Percentiles rank a stretch among this genome's conserved stretches.
Conservation (phyloP, 345 rosid species). For the Dimocarpus longan region DNA sequence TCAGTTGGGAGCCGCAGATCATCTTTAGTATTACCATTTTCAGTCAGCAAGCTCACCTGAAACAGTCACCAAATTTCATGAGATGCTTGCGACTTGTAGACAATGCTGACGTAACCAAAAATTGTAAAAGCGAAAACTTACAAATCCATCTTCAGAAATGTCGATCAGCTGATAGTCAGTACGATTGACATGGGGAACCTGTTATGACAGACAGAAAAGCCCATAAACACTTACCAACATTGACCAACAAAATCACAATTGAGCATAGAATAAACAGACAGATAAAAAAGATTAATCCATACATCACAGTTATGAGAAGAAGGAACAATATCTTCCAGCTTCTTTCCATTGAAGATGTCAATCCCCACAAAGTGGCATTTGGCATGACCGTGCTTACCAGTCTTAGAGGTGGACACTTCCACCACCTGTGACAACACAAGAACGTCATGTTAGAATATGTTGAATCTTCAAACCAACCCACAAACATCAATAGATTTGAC, state of each 20-base stretch:
- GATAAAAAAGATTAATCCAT: background rate
- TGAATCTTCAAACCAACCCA: background rate
- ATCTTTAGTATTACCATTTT: slow-evolving; percentile 18
- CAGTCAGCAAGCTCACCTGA: slow-evolving; percentile 22
- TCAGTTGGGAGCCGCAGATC: slow-evolving; percentile 20
- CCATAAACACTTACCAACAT: background rate
- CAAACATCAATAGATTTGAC: background rate
- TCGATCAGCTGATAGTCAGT: slow-evolving; percentile 22
- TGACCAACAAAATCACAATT: background rate
- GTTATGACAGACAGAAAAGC: background rate
- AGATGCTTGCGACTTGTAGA: background rate
- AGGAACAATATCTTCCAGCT: slow-evolving; percentile 53
- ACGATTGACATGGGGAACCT: slow-evolving; percentile 22
- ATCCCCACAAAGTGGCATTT: slow-evolving; percentile 58
- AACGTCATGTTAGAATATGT: background rate
- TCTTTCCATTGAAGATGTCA: slow-evolving; percentile 50
- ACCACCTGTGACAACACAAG: slow-evolving; percentile 23
- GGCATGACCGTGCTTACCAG: slow-evolving; percentile 56
- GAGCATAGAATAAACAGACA: background rate
- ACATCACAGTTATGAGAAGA: slow-evolving; percentile 56
- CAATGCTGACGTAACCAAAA: background rate
- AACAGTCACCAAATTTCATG: background rate
- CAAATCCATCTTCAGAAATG: slow-evolving; percentile 24
- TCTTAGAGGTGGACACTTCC: slow-evolving; percentile 55
- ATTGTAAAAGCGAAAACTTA: background rate